Percentiles rank a stretch among this genome's conserved stretches.
Conservation (phyloP, 805 yeast genomes). For the Hanseniaspora lindneri region DNA sequence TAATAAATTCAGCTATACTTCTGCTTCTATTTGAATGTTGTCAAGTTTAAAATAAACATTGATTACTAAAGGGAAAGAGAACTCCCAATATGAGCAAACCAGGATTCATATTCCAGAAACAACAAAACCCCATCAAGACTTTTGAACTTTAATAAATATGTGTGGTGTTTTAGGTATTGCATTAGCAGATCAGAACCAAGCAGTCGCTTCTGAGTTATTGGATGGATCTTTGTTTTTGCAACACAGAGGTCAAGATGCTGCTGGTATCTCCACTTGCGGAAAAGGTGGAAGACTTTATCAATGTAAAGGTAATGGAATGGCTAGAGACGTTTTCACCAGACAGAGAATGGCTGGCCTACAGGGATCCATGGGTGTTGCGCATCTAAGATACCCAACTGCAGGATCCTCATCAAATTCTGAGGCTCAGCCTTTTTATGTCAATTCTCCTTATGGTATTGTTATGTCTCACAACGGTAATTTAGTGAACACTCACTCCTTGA, state of each 20-base stretch:
- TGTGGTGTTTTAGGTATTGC: conserved; percentile 92
- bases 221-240: conserved; percentile 90
- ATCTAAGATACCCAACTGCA: conserved; percentile 92
- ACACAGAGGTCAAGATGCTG: conserved; percentile 98
- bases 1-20: too few species aligned
- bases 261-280: conserved; percentile 97
- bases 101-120: background rate
- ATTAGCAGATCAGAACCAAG: conserved; percentile 56
- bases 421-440: conserved; percentile 97
- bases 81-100: background rate
- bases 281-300: conserved; percentile 86
- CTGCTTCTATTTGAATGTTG: too few species aligned
- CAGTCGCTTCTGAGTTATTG: conserved; percentile 78
- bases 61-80: too few species aligned
- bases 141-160: too few species aligned
- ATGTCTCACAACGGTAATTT: conserved; percentile 90
- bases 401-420: conserved; percentile 92
- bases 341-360: conserved; percentile 62
- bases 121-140: too few species aligned
- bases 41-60: too few species aligned
- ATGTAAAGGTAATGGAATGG: conserved; percentile 98
- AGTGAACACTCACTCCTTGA: conserved; percentile 71
- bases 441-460: conserved; percentile 88
- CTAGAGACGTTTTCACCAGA: conserved; percentile 89
- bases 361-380: conserved; percentile 93